Percentiles rank a stretch among this genome's conserved stretches.
Evolutionary conservation across 768 basidiomycete species (phyloP).

Genomic region (Panaeolus cyanescens): DNA sequence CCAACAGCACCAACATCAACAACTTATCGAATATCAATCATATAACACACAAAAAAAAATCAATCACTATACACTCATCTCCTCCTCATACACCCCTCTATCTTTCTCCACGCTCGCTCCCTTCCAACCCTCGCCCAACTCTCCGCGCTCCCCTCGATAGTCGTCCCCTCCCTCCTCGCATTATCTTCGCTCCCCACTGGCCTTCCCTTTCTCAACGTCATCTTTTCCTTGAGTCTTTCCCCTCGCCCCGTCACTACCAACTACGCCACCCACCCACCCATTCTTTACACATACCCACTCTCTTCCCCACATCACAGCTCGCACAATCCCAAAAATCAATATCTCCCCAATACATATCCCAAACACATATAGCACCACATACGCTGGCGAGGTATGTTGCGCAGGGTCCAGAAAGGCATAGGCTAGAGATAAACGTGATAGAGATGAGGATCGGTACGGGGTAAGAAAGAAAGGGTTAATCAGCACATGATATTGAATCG

Average conservation of each 20-base stretch:
- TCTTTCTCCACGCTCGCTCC: too few species aligned
- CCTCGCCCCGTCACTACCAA: constrained; percentile 4
- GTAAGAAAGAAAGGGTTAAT: too few species aligned
- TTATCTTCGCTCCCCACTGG: neutral
- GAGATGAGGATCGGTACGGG: neutral
- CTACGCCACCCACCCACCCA: constrained; percentile 16
- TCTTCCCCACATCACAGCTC: constrained; percentile 32
- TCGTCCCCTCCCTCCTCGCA: neutral
- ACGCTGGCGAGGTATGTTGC: constrained; percentile 26
- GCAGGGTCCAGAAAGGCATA: constrained; percentile 67
- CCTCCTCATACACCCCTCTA: too few species aligned
- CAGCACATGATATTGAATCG: too few species aligned
- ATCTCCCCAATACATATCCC: constrained; percentile 56
- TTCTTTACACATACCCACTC: constrained; percentile 12
- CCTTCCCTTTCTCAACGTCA: neutral
- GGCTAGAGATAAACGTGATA: constrained; percentile 38
- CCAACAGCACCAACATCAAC: too few species aligned
- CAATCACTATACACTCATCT: too few species aligned
- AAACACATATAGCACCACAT: constrained; percentile 62
- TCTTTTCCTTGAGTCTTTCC: neutral
- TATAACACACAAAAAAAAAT: too few species aligned
- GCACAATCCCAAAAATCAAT: constrained; percentile 53
- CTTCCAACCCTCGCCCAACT: neutral
- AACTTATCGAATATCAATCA: too few species aligned
- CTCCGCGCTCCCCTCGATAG: constrained; percentile 1